These are phyloP conservation scores for Geosmithia putterillii DNA, from an alignment of 2,329 filamentous ascomycete species.

Conservation along the genomic window DNA sequence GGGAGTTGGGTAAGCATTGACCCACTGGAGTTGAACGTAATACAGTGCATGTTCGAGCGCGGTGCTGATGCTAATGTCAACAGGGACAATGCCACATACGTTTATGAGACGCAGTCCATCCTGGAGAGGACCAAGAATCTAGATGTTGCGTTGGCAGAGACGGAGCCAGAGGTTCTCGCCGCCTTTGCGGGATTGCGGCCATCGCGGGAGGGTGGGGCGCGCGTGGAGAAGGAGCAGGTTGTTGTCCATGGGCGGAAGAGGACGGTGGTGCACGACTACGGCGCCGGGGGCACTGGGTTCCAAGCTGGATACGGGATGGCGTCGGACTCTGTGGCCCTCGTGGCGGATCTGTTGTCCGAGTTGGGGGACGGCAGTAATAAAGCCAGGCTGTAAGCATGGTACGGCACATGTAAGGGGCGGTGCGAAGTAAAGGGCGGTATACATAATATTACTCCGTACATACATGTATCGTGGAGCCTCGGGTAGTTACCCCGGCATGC, in stretches of 20 bases:
- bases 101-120: conserved; percentile 24
- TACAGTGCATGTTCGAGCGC: conserved; percentile 1
- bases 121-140: conserved; percentile 19
- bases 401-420: neutral
- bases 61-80: too few relatives aligned
- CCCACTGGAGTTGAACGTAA: neutral
- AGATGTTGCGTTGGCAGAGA: conserved; percentile 13
- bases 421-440: too few relatives aligned
- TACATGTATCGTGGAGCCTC: too few relatives aligned
- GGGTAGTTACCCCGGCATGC: too few relatives aligned
- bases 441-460: too few relatives aligned
- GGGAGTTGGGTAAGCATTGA: conserved; percentile 5
- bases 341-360: neutral
- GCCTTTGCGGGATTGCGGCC: conserved; percentile 19
- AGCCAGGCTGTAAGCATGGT: neutral
- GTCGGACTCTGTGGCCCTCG: conserved; percentile 15
- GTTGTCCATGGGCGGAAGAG: conserved; percentile 10
- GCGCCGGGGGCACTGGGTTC: conserved; percentile 30
- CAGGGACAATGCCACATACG: too few relatives aligned
- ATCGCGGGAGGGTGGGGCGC: conserved; percentile 25
- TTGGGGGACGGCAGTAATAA: neutral
- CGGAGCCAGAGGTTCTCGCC: conserved; percentile 16
- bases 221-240: conserved; percentile 27
- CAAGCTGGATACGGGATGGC: conserved; percentile 30
- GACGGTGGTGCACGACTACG: conserved; percentile 27